These are phyloP conservation scores for Silene coronaria DNA, from an alignment of 179 eudicot species.

Conservation along the genomic window DNA sequence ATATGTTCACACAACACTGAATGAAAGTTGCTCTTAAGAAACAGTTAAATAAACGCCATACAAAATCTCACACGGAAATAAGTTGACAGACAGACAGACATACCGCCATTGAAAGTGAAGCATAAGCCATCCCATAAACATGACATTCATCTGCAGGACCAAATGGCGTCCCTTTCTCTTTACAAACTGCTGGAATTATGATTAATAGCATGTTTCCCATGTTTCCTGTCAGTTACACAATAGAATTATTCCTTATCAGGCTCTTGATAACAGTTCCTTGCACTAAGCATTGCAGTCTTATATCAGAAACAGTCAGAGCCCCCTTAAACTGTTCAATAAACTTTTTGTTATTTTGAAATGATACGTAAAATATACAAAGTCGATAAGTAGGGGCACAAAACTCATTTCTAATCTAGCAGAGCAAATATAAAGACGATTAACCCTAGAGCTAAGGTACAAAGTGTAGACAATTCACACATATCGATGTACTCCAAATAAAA, in stretches of 20 bases:
- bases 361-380: too few relatives aligned
- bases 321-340: too few relatives aligned
- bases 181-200: conserved; percentile 28
- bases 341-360: too few relatives aligned
- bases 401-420: too few relatives aligned
- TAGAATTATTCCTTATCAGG: not conserved
- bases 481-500: too few relatives aligned
- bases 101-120: conserved; percentile 31
- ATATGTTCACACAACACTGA: not conserved
- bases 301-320: too few relatives aligned
- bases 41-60: not conserved
- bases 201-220: conserved; percentile 26
- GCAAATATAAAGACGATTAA: too few relatives aligned
- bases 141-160: conserved; percentile 22
- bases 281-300: too few relatives aligned
- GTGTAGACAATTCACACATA: too few relatives aligned
- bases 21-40: not conserved
- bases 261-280: not conserved
- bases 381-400: too few relatives aligned
- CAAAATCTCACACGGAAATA: not conserved
- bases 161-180: conserved; percentile 27
- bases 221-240: conserved; percentile 19
- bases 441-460: too few relatives aligned
- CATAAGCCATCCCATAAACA: conserved; percentile 26
- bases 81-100: not conserved